Evolutionary conservation across 2,329 filamentous ascomycete genomes (phyloP), one percentile per base, ranked within the genome.

Genomic region (Daldinia sp.): DNA sequence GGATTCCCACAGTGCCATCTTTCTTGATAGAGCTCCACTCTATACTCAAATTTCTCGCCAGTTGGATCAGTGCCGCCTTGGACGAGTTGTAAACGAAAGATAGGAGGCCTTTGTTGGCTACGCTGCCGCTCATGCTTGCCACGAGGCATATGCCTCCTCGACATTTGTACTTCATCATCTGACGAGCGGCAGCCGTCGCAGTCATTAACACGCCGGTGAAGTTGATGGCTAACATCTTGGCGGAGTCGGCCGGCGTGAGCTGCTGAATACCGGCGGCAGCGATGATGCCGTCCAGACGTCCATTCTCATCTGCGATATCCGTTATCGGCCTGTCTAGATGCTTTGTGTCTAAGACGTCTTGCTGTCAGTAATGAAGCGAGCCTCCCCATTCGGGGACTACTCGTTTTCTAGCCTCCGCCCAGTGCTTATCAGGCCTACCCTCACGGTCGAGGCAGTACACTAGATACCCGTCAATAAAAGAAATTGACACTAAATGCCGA

Each of bases 231-330:
- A 93, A 81, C 74, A 93, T 87, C 76, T 87, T 83, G 68, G 86
- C 81, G 78, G 87, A 72, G 55, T 80, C 77, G 1, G 73, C 79
- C 32, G 88, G 79, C 1, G 84, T 89, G 71, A 91, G 84, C 74
- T 92, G 87, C 74, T 92, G 87, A 45, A 86, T 79, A 1, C 88
- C 89, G 0, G 89, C 89, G 0, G 88, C 88, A 0, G 89, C 88
- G 15, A 92, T 80, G 35, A 91, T 77, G 0, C 90, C 89, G 70
- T 92, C 87, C 67, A 92, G 77, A 11, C 87, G 82, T 3, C 83
- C 81, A 68, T 90, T 83, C 34, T 82, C 77, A 30, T 85, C 81
- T n/a, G 83, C 87, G 67, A 92, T 91, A 1, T 79, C 79, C 39
- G 80, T 78, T 48, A 92, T 80, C 35, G 85, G 78, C 61, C 79